Evolutionary conservation across 2,329 filamentous ascomycete species (phyloP), one percentile per base, ranked within the genome.

Genomic region (Tolypocladium album): DNA sequence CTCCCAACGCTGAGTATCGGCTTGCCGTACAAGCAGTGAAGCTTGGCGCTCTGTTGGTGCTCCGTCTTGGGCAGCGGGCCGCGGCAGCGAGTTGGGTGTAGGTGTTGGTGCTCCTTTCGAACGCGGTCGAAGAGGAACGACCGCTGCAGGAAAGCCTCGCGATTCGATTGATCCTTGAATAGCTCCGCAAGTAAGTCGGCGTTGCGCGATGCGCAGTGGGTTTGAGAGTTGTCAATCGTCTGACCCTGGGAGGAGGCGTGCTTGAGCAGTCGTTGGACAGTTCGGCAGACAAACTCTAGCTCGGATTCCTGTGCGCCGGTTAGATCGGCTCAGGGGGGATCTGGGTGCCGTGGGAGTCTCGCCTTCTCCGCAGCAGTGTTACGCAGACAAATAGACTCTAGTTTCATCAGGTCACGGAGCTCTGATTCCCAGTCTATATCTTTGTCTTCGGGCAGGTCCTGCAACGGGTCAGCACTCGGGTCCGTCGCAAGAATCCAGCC

Each of bases 11-110:
- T 71, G 31, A 78, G 69, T 3, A 85, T 74, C 0, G 86, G 82
- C n/a, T 82, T 79, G 22, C 89, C 88, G 63, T 84, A 87, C 36
- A 90, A 75, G 63, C 83, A 84, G 69, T 91, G 88, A 31, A 92
- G 74, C 68, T 87, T 88, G 31, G 89, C 89, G 63, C 84, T 87
- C 64, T 82, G 76, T 72, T 90, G 88, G 38, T 82, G 81, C 40
- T 73, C 15, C 73, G 63, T 62, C 31, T 53, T 61, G 34, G 59
- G 40, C 13, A 50, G 15, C 8, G 20, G 24, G 6, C 38, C 2
- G 6, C 22, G 62, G 17, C 39, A 61, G 12, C 58, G 36, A 8
- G 57, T 67, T 15, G 67, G 58, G 38, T 62, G 61, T 13, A 62
- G 58, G 38, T 62, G 61, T 12, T 63, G 64, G 20, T 61, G 59